These are phyloP conservation scores for Cryptosporidium baileyi DNA, from an alignment of 169 alveolate genomes.

Conservation along the genomic window DNA sequence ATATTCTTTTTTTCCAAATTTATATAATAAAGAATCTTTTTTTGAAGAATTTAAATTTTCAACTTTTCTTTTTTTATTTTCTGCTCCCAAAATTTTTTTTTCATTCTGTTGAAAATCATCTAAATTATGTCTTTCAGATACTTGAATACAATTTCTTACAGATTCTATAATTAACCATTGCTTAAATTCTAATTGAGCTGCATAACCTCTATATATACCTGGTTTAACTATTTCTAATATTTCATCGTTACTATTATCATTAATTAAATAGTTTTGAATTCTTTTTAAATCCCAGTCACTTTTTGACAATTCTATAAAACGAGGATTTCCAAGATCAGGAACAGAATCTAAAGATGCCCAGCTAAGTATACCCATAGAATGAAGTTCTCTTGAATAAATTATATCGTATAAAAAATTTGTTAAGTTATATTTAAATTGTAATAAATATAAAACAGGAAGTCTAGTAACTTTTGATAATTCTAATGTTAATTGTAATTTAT, in stretches of 20 bases:
- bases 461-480: constrained; percentile 49
- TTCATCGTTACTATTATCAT: neutral
- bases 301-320: constrained; percentile 12
- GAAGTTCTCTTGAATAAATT: constrained; percentile 35
- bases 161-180: constrained; percentile 57
- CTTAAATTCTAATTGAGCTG: constrained; percentile 23
- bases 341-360: constrained; percentile 18
- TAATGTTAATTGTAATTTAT: constrained; percentile 1
- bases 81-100: neutral
- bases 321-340: constrained; percentile 57
- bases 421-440: neutral
- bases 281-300: constrained; percentile 60
- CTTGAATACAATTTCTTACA: constrained; percentile 27
- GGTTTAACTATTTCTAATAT: constrained; percentile 41
- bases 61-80: neutral
- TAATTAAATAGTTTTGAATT: neutral
- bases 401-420: constrained; percentile 27
- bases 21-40: neutral
- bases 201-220: constrained; percentile 43
- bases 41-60: neutral
- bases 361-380: constrained; percentile 31
- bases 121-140: constrained; percentile 12
- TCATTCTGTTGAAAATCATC: neutral
- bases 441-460: constrained; percentile 55
- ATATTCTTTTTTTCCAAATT: constrained; percentile 7